These are phyloP conservation scores for Plantago ovata DNA, from an alignment of 257 asterid species.

Conservation along the genomic window DNA sequence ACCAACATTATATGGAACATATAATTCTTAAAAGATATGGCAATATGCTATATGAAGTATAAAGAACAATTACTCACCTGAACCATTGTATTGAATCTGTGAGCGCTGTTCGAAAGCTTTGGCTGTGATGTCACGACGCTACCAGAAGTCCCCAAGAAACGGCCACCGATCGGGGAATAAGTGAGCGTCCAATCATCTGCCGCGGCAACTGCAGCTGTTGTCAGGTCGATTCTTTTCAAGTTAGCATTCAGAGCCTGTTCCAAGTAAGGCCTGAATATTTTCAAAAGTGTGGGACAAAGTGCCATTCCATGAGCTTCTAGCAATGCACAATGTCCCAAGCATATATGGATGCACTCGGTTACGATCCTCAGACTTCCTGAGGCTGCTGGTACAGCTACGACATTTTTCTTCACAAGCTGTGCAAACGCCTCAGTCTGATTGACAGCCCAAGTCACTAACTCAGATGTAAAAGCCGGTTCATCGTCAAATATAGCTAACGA, in stretches of 20 bases:
- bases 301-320: constrained; percentile 80
- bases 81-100: constrained; percentile 76
- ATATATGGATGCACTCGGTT: constrained; percentile 69
- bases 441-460: constrained; percentile 85
- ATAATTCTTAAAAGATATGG: not conserved
- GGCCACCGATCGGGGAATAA: constrained; percentile 55
- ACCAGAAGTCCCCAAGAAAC: constrained; percentile 47
- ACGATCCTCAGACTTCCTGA: constrained; percentile 82
- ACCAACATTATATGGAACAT: not conserved
- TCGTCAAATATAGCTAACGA: constrained; percentile 72
- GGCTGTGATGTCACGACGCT: constrained; percentile 47
- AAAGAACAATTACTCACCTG: constrained; percentile 43
- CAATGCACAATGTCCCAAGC: constrained; percentile 74
- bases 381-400: constrained; percentile 76
- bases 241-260: constrained; percentile 69
- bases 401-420: constrained; percentile 52
- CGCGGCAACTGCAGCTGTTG: constrained; percentile 82
- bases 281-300: constrained; percentile 77
- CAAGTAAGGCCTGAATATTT: constrained; percentile 60
- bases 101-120: constrained; percentile 77
- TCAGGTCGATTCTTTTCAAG: constrained; percentile 63
- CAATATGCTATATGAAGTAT: not conserved
- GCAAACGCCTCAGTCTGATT: constrained; percentile 60
- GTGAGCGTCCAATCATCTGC: constrained; percentile 77
- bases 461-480: constrained; percentile 83